Evolutionary conservation across 257 asterid genomes (phyloP), one percentile per base, ranked within the genome.

Genomic region (Petunia secreta): DNA sequence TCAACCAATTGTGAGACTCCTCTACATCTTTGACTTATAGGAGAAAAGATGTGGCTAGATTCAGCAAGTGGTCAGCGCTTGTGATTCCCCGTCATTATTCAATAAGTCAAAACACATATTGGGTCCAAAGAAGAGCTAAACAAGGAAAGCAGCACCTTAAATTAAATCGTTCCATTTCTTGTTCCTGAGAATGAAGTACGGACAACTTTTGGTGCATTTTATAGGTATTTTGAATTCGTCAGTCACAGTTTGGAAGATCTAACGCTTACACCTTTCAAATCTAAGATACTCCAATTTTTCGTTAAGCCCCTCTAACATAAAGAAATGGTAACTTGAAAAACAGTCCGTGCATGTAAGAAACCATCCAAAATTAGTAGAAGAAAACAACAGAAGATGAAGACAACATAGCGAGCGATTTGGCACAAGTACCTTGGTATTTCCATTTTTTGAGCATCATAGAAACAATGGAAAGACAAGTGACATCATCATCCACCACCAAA

Each of bases 401-500:
- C 48, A 37, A 66, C 54, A 41, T 41, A 48, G 50, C 75, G 13
- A 15, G 15, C 6, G 75, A 66, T 41, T 43, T 41, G 75, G 38
- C 43, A 15, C 5, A 66, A 37, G 69, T 66, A 89, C 93, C 95
- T 82, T 79, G 69, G 79, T 88, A 88, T 1, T 86, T 84, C 75
- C 87, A 85, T 63, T 80, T 83, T 75, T 81, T 87, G 41, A 91
- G 93, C n/a, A 85, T 75, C 34, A 85, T 89, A 82, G 95, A 83
- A 84, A 89, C 86, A 66, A 88, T 73, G 75, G 93, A 48, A 62
- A 88, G 92, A 81, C 85, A 89, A 0, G 90, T 81, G 3, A 81
- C 69, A 77, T 88, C 93, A 83, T 89, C 90, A 62, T 91, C 91
- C 3, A 88, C 93, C 44, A 89, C 89, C 82, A 91, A 78, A 84